Conservation (phyloP, 1,284 basidiomycete genomes). For the Papiliotrema terrestris region DNA sequence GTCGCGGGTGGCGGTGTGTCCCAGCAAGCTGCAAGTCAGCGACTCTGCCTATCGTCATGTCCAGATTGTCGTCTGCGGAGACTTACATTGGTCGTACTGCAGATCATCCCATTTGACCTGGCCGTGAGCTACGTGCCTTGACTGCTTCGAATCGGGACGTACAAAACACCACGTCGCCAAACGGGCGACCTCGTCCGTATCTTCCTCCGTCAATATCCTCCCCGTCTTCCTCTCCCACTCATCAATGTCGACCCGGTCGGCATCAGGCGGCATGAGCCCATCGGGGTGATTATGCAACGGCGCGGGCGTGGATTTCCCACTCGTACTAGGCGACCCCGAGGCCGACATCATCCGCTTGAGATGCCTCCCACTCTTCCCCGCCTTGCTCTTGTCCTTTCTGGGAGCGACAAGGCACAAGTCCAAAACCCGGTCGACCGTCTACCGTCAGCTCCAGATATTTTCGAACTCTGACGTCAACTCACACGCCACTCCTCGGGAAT, state of each 20-base stretch:
- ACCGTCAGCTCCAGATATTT: conserved; percentile 1
- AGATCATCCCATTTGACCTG: conserved; percentile 89
- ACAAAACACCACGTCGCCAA: conserved; percentile 42
- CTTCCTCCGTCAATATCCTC: conserved; percentile 52
- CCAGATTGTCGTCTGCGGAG: too few species aligned
- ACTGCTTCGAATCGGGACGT: conserved; percentile 11
- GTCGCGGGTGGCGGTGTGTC: conserved; percentile 66
- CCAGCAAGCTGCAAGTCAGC: conserved; percentile 65
- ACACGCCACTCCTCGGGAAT: conserved; percentile 59
- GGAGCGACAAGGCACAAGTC: conserved; percentile 58
- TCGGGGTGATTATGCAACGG: conserved; percentile 17
- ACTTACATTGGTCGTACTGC: conserved; percentile 75
- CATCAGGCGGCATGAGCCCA: conserved; percentile 30
- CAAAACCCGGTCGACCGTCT: conserved; percentile 73
- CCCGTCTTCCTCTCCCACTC: conserved; percentile 59
- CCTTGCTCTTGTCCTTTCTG: background rate
- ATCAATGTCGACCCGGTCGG: conserved; percentile 35
- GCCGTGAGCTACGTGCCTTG: too few species aligned
- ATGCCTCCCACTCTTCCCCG: too few species aligned
- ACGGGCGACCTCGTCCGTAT: conserved; percentile 56
- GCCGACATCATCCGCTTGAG: conserved; percentile 32
- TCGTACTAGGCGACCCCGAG: too few species aligned
- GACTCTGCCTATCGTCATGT: background rate
- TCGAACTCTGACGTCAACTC: conserved; percentile 12
- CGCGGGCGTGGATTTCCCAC: conserved; percentile 20